Evolutionary conservation across 768 basidiomycete species (phyloP).

Genomic region (Trametes elegans): DNA sequence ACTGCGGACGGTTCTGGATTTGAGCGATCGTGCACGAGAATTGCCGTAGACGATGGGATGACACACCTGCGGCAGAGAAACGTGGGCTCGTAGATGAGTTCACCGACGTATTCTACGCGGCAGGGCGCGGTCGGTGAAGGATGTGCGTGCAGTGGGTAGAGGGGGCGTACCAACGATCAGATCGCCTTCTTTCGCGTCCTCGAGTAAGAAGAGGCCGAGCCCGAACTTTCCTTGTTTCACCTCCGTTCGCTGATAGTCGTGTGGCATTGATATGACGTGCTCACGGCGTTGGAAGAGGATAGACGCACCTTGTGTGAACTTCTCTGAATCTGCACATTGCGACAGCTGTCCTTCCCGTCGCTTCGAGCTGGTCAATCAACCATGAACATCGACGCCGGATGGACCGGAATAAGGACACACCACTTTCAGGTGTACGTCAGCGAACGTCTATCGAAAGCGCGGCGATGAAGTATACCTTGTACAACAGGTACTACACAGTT

Average conservation of each 20-base stretch:
- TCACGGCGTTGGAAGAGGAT: background rate
- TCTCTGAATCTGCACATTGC: constrained; percentile 49
- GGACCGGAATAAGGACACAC: background rate
- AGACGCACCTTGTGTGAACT: constrained; percentile 36
- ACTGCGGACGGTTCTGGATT: constrained; percentile 1
- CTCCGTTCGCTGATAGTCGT: constrained; percentile 12
- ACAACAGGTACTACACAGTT: constrained; percentile 44
- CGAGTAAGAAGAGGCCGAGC: constrained; percentile 51
- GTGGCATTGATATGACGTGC: background rate
- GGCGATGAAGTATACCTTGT: background rate
- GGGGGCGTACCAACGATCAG: constrained; percentile 29
- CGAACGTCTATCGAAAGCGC: too few species aligned
- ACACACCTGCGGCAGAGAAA: constrained; percentile 51
- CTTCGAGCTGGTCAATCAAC: background rate
- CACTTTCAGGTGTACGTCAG: too few species aligned
- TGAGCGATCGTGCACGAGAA: background rate
- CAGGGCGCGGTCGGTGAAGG: too few species aligned
- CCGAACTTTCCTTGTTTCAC: constrained; percentile 29
- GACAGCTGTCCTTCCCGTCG: constrained; percentile 31
- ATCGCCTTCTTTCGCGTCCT: constrained; percentile 43
- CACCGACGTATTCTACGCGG: constrained; percentile 74
- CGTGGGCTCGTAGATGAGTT: constrained; percentile 51
- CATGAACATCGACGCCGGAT: too few species aligned
- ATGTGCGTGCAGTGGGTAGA: too few species aligned
- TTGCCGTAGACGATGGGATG: background rate